Percentiles rank a stretch among this genome's conserved stretches.
Evolutionary conservation across 495 filamentous ascomycete genomes (phyloP).

Genomic region (Penicillium egyptiacum): DNA sequence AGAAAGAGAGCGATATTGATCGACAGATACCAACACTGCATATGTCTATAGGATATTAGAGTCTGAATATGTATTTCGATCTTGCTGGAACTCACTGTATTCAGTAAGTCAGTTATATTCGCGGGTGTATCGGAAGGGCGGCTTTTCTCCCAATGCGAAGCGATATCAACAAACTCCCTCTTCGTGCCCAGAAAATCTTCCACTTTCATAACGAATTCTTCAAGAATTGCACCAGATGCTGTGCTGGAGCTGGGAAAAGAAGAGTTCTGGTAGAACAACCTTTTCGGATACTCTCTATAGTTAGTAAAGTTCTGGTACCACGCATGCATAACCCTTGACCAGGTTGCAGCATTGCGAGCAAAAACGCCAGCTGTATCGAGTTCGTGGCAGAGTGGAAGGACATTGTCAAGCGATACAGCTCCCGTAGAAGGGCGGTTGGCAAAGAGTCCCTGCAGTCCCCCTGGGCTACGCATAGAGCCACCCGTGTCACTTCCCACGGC

Average conservation of each 20-base stretch:
- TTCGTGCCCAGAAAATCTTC: constrained; percentile 40
- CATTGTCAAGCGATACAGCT: constrained; percentile 26
- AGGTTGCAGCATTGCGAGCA: constrained; percentile 46
- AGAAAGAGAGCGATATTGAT: constrained; percentile 50
- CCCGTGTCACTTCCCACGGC: constrained; percentile 51
- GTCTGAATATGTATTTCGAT: neutral
- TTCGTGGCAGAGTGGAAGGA: constrained; percentile 44
- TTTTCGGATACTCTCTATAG: constrained; percentile 45
- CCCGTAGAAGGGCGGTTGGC: constrained; percentile 32
- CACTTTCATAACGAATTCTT: constrained; percentile 42
- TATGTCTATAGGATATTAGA: constrained; percentile 39
- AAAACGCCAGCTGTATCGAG: constrained; percentile 53
- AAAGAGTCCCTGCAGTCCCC: constrained; percentile 37
- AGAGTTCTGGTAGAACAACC: constrained; percentile 35
- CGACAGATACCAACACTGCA: constrained; percentile 49
- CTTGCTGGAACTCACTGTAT: constrained; percentile 7
- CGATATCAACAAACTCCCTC: constrained; percentile 35
- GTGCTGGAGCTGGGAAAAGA: constrained; percentile 18
- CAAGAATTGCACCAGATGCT: constrained; percentile 31
- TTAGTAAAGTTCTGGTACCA: constrained; percentile 48
- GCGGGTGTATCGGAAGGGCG: constrained; percentile 39
- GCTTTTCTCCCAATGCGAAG: constrained; percentile 39
- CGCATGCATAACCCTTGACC: constrained; percentile 45
- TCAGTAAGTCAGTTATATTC: constrained; percentile 18
- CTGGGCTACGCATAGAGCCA: constrained; percentile 41